Evolutionary conservation across 805 yeast genomes (phyloP).

Genomic region (Yarrowia sp.): DNA sequence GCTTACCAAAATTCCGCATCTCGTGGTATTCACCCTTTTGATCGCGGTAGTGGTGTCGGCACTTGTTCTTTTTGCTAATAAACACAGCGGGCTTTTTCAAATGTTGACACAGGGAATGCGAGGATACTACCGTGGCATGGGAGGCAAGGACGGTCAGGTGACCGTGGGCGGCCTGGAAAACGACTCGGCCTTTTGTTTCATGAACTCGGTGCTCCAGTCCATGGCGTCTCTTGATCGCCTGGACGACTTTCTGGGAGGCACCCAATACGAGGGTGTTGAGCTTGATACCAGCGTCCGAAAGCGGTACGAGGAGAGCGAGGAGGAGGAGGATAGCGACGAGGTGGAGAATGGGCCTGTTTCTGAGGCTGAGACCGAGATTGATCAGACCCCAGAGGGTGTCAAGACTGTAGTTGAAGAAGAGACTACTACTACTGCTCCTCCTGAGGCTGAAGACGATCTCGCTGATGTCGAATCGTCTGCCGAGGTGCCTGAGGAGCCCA

Average conservation of each 20-base stretch:
- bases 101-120: constrained; percentile 31
- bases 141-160: constrained; percentile 42
- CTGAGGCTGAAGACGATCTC: constrained; percentile 18
- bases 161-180: constrained; percentile 83
- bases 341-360: constrained; percentile 10
- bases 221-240: constrained; percentile 76
- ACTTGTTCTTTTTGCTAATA: constrained; percentile 14
- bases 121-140: constrained; percentile 42
- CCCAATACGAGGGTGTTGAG: constrained; percentile 39
- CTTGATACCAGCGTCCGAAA: constrained; percentile 39
- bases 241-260: constrained; percentile 58
- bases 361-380: constrained; percentile 23
- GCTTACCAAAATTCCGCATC: constrained; percentile 22
- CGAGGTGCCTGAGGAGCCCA: constrained; percentile 5
- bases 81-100: constrained; percentile 12
- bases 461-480: background rate
- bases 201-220: constrained; percentile 88
- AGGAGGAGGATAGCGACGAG: constrained; percentile 40
- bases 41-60: constrained; percentile 35
- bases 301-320: constrained; percentile 42
- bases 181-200: constrained; percentile 93
- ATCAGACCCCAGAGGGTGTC: background rate
- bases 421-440: background rate
- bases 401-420: no score
- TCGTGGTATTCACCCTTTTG: constrained; percentile 6